phyloP scores from a whole-genome alignment of 177 flowering plant genomes.

The Tripterygium wilfordii region DNA sequence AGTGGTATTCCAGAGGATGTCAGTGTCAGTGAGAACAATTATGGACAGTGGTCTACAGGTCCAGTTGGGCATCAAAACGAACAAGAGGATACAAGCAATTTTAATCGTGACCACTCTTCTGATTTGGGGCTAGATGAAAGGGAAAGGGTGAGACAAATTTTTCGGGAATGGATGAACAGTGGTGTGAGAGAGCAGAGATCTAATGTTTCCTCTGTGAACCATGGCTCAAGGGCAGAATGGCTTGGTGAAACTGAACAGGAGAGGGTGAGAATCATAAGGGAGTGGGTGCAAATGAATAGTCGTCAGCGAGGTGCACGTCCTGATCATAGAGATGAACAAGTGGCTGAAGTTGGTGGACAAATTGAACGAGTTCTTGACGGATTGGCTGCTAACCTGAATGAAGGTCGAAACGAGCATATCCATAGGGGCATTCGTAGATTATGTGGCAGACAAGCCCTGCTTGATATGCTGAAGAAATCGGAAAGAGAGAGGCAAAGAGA shows the following conservation, averaged over 20 bases:
- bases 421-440: constrained; percentile 60
- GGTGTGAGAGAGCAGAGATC: constrained; percentile 41
- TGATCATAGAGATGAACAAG: constrained; percentile 45
- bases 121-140: constrained; percentile 52
- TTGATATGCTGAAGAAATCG: constrained; percentile 72
- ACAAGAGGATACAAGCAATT: constrained; percentile 20
- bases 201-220: constrained; percentile 31
- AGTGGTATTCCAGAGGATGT: constrained; percentile 20
- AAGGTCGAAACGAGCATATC: constrained; percentile 37
- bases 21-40: constrained; percentile 23
- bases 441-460: constrained; percentile 85
- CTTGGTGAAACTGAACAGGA: constrained; percentile 80
- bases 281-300: constrained; percentile 73
- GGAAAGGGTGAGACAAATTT: constrained; percentile 76
- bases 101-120: constrained; percentile 29
- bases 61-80: constrained; percentile 21
- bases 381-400: constrained; percentile 33
- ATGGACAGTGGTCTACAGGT: constrained; percentile 20
- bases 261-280: constrained; percentile 78
- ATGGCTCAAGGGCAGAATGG: constrained; percentile 59
- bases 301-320: constrained; percentile 50
- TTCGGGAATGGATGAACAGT: constrained; percentile 71
- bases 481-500: constrained; percentile 77
- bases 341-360: constrained; percentile 37
- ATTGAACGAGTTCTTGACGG: constrained; percentile 58